phyloP scores from a whole-genome alignment of 495 filamentous ascomycete species.

The Penicillium atrosanguineum region DNA sequence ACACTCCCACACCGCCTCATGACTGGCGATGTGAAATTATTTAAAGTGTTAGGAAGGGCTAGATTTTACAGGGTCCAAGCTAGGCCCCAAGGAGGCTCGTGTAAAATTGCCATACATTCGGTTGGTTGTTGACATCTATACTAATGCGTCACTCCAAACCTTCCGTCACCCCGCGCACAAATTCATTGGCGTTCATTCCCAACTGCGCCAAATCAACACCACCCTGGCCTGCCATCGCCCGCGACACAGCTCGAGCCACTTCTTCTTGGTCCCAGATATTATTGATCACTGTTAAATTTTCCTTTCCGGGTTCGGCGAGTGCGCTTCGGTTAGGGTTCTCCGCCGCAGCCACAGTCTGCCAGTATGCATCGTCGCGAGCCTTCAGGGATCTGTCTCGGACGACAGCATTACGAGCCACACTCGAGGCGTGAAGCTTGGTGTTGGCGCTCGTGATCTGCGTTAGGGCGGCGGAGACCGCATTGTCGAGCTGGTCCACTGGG shows the following conservation, averaged over 20 bases:
- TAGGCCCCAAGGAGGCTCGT: not conserved
- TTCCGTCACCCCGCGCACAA: constrained; percentile 41
- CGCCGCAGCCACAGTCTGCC: constrained; percentile 48
- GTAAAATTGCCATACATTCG: not conserved
- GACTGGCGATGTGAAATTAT: constrained; percentile 1
- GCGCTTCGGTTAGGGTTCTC: constrained; percentile 26
- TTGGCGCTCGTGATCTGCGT: constrained; percentile 42
- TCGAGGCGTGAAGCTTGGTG: constrained; percentile 52
- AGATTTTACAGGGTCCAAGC: not conserved
- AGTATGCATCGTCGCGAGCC: constrained; percentile 55
- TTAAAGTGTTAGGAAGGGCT: not conserved
- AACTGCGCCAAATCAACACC: constrained; percentile 49
- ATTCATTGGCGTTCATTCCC: constrained; percentile 43
- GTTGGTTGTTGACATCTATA: not conserved
- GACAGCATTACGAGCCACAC: constrained; percentile 56
- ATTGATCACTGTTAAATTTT: constrained; percentile 13
- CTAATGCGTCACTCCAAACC: constrained; percentile 30
- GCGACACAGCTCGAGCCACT: constrained; percentile 52
- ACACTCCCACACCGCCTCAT: constrained; percentile 32
- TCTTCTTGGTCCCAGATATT: constrained; percentile 55
- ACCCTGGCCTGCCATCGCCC: constrained; percentile 43
- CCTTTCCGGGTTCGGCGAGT: constrained; percentile 24
- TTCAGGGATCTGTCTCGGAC: constrained; percentile 56
- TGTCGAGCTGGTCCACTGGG: constrained; percentile 44
- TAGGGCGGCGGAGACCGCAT: constrained; percentile 38